These are phyloP conservation scores for Phytophthora cactorum DNA, from an alignment of 352 stramenopile species.

Conservation along the genomic window DNA sequence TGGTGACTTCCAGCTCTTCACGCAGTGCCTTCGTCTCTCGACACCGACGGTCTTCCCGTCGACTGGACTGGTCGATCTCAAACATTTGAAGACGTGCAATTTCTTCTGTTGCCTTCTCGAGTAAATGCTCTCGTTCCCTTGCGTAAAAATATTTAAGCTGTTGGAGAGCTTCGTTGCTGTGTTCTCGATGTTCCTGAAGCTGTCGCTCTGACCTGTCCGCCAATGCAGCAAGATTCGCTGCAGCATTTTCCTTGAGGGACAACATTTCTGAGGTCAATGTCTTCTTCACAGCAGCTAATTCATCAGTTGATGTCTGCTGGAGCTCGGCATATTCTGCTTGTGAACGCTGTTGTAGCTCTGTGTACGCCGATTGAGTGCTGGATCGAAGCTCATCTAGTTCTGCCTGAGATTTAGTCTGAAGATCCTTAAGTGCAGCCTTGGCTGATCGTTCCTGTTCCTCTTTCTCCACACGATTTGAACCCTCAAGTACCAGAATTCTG, in stretches of 20 bases:
- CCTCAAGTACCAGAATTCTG: slow-evolving; percentile 33
- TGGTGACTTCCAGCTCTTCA: slow-evolving; percentile 22
- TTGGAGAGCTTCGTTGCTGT: slow-evolving; percentile 34
- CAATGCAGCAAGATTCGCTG: slow-evolving; percentile 30
- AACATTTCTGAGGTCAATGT: slow-evolving; percentile 32
- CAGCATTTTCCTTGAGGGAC: slow-evolving; percentile 29
- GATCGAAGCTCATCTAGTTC: slow-evolving; percentile 35
- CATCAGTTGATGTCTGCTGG: slow-evolving; percentile 21
- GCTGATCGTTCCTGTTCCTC: slow-evolving; percentile 23
- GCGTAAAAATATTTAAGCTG: slow-evolving; percentile 24
- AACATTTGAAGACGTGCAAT: slow-evolving; percentile 32
- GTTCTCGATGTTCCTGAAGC: slow-evolving; percentile 30
- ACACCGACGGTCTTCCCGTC: slow-evolving; percentile 26
- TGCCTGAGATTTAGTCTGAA: slow-evolving; percentile 30
- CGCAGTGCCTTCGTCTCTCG: slow-evolving; percentile 33
- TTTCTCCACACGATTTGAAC: slow-evolving; percentile 26
- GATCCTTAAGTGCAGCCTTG: slow-evolving; percentile 28
- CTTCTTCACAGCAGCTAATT: slow-evolving; percentile 17
- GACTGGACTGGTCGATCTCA: slow-evolving; percentile 40
- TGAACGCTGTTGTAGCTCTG: slow-evolving; percentile 29
- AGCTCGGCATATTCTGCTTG: slow-evolving; percentile 30
- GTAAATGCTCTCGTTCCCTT: slow-evolving; percentile 27
- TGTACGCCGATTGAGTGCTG: slow-evolving; percentile 25
- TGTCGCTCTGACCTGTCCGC: slow-evolving; percentile 33
- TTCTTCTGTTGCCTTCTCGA: slow-evolving; percentile 31